Percentiles rank a stretch among this genome's conserved stretches.
These are phyloP conservation scores for Paecilomyces sp. DNA, from an alignment of 2,329 filamentous ascomycete genomes.

Conservation along the genomic window DNA sequence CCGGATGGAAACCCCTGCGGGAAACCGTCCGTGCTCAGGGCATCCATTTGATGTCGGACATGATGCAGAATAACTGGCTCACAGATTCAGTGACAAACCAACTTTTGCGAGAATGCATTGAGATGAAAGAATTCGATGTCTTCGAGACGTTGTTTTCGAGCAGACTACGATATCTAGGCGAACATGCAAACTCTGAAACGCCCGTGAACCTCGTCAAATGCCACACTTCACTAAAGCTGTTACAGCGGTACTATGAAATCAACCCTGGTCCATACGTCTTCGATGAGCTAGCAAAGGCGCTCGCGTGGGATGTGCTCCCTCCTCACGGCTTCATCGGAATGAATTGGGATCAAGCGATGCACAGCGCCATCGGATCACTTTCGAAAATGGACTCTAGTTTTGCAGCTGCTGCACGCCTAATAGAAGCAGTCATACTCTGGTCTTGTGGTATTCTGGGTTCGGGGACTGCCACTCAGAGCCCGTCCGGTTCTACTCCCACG, in stretches of 20 bases:
- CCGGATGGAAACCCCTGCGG: constrained; percentile 34
- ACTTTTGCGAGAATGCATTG: constrained; percentile 26
- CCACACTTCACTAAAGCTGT: constrained; percentile 22
- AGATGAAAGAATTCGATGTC: constrained; percentile 26
- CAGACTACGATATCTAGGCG: constrained; percentile 19
- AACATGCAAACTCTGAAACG: constrained; percentile 20
- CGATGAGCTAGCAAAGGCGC: constrained; percentile 26
- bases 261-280: constrained; percentile 22
- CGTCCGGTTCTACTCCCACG: background rate
- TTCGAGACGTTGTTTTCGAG: constrained; percentile 27
- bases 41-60: constrained; percentile 28
- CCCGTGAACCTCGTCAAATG: constrained; percentile 12
- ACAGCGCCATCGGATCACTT: constrained; percentile 28
- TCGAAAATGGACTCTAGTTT: constrained; percentile 26
- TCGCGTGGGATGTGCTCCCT: constrained; percentile 24
- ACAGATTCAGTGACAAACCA: constrained; percentile 21
- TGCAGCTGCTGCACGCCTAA: constrained; percentile 21
- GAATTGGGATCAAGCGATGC: constrained; percentile 28
- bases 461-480: background rate
- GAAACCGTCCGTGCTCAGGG: constrained; percentile 35
- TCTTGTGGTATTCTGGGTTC: constrained; percentile 13
- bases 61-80: constrained; percentile 30
- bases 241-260: constrained; percentile 22
- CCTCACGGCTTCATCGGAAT: constrained; percentile 35
- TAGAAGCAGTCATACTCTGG: constrained; percentile 26